These are phyloP conservation scores for Amanita rimosa DNA, from an alignment of 768 basidiomycete genomes.

Conservation along the genomic window DNA sequence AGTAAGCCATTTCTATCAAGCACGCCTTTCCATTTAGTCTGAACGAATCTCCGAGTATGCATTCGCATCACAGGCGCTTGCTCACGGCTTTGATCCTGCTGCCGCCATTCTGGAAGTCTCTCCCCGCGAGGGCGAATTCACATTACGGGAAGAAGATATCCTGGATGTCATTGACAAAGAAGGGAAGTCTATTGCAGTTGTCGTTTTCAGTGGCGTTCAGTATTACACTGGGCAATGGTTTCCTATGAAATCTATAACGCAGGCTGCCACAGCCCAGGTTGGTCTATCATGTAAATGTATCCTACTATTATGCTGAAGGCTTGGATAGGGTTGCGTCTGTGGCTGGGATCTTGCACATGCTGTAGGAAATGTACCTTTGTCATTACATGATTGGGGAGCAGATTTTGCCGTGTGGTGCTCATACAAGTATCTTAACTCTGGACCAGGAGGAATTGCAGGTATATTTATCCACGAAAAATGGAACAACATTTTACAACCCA, in stretches of 20 bases:
- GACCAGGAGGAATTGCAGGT: constrained; percentile 96
- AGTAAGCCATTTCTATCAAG: constrained; percentile 30
- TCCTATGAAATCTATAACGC: constrained; percentile 76
- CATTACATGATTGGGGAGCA: constrained; percentile 85
- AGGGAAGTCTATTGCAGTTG: constrained; percentile 73
- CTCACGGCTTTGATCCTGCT: constrained; percentile 68
- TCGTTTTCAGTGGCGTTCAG: constrained; percentile 89
- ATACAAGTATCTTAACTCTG: constrained; percentile 96
- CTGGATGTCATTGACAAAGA: constrained; percentile 60
- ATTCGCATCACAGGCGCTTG: constrained; percentile 79
- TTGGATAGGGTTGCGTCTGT: constrained; percentile 73
- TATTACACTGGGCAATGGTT: constrained; percentile 98
- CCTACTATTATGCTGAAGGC: background rate
- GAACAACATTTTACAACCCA: constrained; percentile 50
- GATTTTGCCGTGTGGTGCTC: constrained; percentile 99
- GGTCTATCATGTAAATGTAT: constrained; percentile 2
- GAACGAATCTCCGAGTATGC: constrained; percentile 58
- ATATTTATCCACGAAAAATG: constrained; percentile 82
- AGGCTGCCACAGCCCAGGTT: constrained; percentile 77
- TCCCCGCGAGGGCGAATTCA: constrained; percentile 78
- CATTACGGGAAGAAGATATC: constrained; percentile 84
- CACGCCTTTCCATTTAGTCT: background rate
- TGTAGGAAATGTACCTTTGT: constrained; percentile 83
- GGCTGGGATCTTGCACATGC: constrained; percentile 98
- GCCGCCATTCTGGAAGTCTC: constrained; percentile 67